A percentile compares a stretch with the other conserved stretches of the same genome.
These are phyloP conservation scores for Gyrodon tennesseensis DNA, from an alignment of 1,284 basidiomycete species.

Conservation along the genomic window DNA sequence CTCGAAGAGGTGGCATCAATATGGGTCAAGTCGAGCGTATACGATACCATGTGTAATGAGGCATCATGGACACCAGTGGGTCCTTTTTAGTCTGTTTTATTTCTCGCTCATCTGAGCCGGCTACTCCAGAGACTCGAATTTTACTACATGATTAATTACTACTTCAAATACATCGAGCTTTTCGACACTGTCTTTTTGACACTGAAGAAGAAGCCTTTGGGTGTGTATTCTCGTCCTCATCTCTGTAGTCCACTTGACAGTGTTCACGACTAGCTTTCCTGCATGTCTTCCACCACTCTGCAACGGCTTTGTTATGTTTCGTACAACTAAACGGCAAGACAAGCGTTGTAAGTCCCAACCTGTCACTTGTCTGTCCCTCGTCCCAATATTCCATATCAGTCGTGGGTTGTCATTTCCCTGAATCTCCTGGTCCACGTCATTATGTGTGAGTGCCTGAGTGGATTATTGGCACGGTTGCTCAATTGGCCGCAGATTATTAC, in stretches of 20 bases:
- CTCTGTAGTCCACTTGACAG: neutral
- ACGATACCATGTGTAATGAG: conserved; percentile 77
- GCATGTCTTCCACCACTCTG: conserved; percentile 98
- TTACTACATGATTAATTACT: conserved; percentile 99
- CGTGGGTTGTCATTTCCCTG: conserved; percentile 94
- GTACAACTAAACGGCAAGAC: conserved; percentile 93
- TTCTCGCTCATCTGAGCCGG: conserved; percentile 22
- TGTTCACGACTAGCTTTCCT: conserved; percentile 69
- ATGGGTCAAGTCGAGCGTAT: conserved; percentile 67
- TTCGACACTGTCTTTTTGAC: conserved; percentile 96
- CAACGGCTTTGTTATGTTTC: conserved; percentile 95
- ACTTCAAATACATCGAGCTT: conserved; percentile 93
- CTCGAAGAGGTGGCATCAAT: conserved; percentile 87
- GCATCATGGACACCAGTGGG: conserved; percentile 82
- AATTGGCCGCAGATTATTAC: conserved; percentile 76
- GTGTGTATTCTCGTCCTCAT: conserved; percentile 50
- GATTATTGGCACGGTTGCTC: conserved; percentile 10
- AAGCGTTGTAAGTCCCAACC: conserved; percentile 65
- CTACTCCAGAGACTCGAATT: conserved; percentile 70
- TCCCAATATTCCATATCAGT: conserved; percentile 52
- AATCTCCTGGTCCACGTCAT: conserved; percentile 96
- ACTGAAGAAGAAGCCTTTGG: conserved; percentile 97
- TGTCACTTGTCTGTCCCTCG: neutral
- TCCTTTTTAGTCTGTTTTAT: conserved; percentile 26
- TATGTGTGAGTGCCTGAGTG: conserved; percentile 75